Percentiles rank a stretch among this genome's conserved stretches.
phyloP scores from a whole-genome alignment of 805 yeast species.

The Pichia membranifaciens region DNA sequence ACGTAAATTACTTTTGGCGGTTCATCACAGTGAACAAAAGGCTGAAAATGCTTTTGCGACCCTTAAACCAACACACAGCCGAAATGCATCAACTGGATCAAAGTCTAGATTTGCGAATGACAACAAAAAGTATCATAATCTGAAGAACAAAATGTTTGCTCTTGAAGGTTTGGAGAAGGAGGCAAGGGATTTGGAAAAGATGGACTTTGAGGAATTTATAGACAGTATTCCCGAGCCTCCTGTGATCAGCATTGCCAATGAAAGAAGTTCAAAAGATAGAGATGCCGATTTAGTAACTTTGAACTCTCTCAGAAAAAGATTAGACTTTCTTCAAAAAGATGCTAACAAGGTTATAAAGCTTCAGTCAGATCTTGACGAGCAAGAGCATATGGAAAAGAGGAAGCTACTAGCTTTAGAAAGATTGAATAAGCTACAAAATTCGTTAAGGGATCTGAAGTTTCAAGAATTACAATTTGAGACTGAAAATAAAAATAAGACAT shows the following conservation, averaged over 20 bases:
- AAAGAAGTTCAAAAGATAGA: conserved; percentile 19
- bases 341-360: conserved; percentile 71
- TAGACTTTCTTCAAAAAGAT: conserved; percentile 61
- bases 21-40: conserved; percentile 44
- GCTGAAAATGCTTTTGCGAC: conserved; percentile 26
- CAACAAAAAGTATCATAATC: conserved; percentile 3
- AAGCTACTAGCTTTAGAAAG: conserved; percentile 66
- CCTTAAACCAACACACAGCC: not conserved
- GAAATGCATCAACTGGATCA: not conserved
- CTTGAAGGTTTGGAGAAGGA: conserved; percentile 54
- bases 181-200: conserved; percentile 81
- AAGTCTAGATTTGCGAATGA: conserved; percentile 8
- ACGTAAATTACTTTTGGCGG: conserved; percentile 61
- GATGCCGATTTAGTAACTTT: conserved; percentile 52
- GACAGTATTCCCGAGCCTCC: conserved; percentile 15
- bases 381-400: conserved; percentile 53
- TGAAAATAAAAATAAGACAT: not conserved
- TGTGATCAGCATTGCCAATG: not conserved
- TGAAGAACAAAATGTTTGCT: conserved; percentile 9
- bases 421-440: conserved; percentile 58
- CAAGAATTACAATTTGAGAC: conserved; percentile 15
- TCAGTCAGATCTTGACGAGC: conserved; percentile 42
- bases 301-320: conserved; percentile 47
- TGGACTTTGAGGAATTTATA: conserved; percentile 60
- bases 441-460: conserved; percentile 20